Percentiles rank a stretch among this genome's conserved stretches.
These are phyloP conservation scores for Thermochaetoides dissita DNA, from an alignment of 2,329 filamentous ascomycete genomes.

Conservation along the genomic window DNA sequence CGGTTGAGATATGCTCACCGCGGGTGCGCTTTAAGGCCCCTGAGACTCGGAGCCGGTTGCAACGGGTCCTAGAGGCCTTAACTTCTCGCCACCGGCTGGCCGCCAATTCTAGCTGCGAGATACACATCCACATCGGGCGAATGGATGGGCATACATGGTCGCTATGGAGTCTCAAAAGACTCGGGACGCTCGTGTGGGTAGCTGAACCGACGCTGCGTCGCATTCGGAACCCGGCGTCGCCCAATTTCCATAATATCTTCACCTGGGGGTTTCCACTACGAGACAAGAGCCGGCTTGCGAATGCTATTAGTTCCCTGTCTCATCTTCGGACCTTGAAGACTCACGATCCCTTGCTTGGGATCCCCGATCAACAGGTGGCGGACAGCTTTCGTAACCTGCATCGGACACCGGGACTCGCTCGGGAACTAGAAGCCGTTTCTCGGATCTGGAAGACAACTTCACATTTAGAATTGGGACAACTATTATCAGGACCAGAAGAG, in stretches of 20 bases:
- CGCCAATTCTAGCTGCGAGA: constrained; percentile 25
- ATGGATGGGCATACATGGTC: constrained; percentile 20
- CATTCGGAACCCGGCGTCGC: constrained; percentile 24
- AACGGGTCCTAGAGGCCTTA: constrained; percentile 16
- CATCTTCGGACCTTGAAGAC: neutral
- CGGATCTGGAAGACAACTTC: constrained; percentile 19
- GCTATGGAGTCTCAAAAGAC: constrained; percentile 21
- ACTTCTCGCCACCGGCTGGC: constrained; percentile 15
- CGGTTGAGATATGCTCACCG: constrained; percentile 26
- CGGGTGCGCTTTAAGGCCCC: constrained; percentile 18
- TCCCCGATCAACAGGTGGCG: constrained; percentile 10
- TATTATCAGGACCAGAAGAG: constrained; percentile 22
- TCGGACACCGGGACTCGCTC: neutral
- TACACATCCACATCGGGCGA: constrained; percentile 26
- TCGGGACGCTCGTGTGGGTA: constrained; percentile 24
- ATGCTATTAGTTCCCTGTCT: too few species aligned
- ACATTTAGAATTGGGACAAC: constrained; percentile 20
- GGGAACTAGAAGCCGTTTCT: constrained; percentile 14
- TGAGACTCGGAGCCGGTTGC: constrained; percentile 11
- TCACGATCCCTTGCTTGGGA: neutral
- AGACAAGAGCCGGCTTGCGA: constrained; percentile 21
- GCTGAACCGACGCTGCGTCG: constrained; percentile 23
- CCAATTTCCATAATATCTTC: constrained; percentile 24
- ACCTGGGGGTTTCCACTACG: constrained; percentile 25
- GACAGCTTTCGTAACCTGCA: constrained; percentile 6